These are phyloP conservation scores for Lactarius quietus DNA, from an alignment of 768 basidiomycete genomes.

Conservation along the genomic window DNA sequence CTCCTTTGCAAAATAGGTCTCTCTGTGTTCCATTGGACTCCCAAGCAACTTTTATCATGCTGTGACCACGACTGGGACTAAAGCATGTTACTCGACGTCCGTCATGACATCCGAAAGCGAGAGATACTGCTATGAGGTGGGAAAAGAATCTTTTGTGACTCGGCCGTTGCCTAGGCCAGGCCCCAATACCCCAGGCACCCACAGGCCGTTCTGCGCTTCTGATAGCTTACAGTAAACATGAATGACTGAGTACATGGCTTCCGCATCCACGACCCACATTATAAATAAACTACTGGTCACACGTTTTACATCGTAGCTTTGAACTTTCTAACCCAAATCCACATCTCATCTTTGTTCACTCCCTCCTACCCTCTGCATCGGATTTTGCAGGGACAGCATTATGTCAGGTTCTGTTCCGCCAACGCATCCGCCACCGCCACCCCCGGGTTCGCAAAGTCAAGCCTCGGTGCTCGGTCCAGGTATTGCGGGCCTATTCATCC, in stretches of 20 bases:
- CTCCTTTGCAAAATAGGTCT: not conserved
- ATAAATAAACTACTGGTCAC: not conserved
- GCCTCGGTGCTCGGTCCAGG: constrained; percentile 2
- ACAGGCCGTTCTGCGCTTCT: not conserved
- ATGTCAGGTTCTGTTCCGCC: not conserved
- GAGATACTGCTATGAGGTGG: not conserved
- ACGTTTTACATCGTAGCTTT: not conserved
- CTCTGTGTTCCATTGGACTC: not conserved
- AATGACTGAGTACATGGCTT: not conserved
- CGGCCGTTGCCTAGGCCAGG: not conserved
- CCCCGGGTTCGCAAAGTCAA: not conserved
- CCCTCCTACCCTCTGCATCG: not conserved
- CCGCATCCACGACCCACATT: not conserved
- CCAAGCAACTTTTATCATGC: not conserved
- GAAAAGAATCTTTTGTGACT: not conserved
- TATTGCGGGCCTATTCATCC: constrained; percentile 1
- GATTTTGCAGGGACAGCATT: not conserved
- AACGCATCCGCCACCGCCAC: not conserved
- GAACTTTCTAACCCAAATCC: not conserved
- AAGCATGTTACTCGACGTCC: not conserved
- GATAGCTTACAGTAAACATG: not conserved
- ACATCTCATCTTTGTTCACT: not conserved
- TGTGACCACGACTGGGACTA: not conserved
- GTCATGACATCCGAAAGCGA: not conserved
- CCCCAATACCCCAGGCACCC: not conserved